A percentile compares a stretch with the other conserved stretches of the same genome.
These are phyloP conservation scores for Symbiodinium natans DNA, from an alignment of 73 alveolate genomes.

Conservation along the genomic window DNA sequence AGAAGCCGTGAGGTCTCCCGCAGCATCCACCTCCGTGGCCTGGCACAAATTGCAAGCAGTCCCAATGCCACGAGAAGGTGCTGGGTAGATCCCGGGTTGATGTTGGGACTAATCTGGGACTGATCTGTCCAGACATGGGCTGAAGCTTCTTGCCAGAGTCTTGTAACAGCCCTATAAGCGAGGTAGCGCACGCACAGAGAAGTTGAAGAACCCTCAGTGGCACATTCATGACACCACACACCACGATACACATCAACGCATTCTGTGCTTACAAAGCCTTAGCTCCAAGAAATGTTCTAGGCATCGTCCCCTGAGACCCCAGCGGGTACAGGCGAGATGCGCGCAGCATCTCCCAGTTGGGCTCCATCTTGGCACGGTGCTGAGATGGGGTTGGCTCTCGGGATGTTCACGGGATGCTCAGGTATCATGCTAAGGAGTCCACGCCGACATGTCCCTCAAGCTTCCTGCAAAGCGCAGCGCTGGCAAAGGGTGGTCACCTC, in stretches of 20 bases:
- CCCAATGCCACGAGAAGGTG: too few species aligned
- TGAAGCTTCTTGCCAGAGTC: too few species aligned
- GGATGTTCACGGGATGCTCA: too few species aligned
- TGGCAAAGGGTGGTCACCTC: too few species aligned
- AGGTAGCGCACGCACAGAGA: not conserved
- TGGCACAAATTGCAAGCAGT: not conserved
- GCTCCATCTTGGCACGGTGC: not conserved
- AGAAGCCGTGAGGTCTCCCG: conserved; percentile 30
- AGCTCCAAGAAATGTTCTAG: not conserved
- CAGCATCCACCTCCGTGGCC: conserved; percentile 87
- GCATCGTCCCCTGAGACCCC: not conserved
- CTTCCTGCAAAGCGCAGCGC: too few species aligned
- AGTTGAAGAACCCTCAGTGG: not conserved
- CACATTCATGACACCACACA: not conserved
- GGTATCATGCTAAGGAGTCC: too few species aligned
- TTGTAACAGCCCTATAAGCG: too few species aligned
- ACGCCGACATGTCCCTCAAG: too few species aligned
- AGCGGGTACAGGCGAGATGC: conserved; percentile 56
- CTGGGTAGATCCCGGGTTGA: too few species aligned
- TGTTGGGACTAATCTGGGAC: too few species aligned
- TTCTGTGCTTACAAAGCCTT: not conserved
- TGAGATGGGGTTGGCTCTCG: too few species aligned
- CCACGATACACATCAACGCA: not conserved
- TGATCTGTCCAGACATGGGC: too few species aligned
- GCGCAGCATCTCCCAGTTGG: conserved; percentile 77